Conservation (phyloP, 352 stramenopile species). For the Globisporangium nagaii region DNA sequence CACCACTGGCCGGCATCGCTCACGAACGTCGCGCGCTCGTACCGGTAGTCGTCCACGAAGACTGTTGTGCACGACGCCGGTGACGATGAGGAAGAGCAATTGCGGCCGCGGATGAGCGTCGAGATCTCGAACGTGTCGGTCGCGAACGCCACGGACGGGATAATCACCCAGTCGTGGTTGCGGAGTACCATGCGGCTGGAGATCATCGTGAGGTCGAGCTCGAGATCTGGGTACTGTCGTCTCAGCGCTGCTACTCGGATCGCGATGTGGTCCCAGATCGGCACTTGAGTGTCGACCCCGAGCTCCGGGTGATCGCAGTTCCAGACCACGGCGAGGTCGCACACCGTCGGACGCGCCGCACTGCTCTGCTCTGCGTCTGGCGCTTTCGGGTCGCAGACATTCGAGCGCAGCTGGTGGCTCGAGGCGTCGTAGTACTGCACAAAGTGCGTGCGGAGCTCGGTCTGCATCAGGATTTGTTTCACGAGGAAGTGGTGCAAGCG, state of each 20-base stretch:
- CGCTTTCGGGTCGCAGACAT: conserved; percentile 17
- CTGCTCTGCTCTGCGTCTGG: not conserved
- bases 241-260: conserved; percentile 16
- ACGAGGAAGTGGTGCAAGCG: conserved; percentile 30
- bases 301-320: conserved; percentile 19
- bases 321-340: conserved; percentile 14
- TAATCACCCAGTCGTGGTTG: conserved; percentile 6
- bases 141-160: not conserved
- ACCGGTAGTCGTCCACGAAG: conserved; percentile 49
- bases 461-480: conserved; percentile 10
- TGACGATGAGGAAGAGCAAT: not conserved
- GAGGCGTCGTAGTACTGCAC: conserved; percentile 15
- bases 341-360: not conserved
- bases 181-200: conserved; percentile 13
- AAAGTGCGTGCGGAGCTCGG: conserved; percentile 18
- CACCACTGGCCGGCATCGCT: conserved; percentile 32
- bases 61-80: not conserved
- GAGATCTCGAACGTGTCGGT: conserved; percentile 23
- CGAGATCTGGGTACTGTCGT: conserved; percentile 19
- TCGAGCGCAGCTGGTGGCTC: conserved; percentile 5
- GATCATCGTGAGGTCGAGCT: conserved; percentile 21
- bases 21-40: conserved; percentile 33
- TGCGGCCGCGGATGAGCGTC: conserved; percentile 23
- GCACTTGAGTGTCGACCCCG: conserved; percentile 5
- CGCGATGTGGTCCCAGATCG: conserved; percentile 26